Base-by-base conservation (phyloP, 306 rosid genomes). In the Malus asiatica region DNA sequence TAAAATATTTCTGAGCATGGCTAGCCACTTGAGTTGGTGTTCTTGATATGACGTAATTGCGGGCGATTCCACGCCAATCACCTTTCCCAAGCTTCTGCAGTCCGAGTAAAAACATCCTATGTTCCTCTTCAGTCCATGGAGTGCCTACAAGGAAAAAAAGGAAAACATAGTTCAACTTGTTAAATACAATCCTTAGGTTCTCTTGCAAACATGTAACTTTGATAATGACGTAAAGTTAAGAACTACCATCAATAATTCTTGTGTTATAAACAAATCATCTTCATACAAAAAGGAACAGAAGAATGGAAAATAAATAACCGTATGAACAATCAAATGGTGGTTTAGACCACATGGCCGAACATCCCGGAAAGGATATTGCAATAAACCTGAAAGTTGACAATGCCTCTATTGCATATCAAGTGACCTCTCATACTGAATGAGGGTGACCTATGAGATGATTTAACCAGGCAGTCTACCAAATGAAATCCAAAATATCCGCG, bases 101-200 rank as follows among this genome's bases (percentile, higher is more conserved):
- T 78, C 99, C 99, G 27, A 92, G 92, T 79, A 95, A 84, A 82
- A 95, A 95, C 99, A 95, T 92, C 82, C 97, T 90, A 78, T 95
- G 99, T 72, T 95, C 99, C 82, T 92, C 99, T 82, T 95, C 99
- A 52, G 99, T 95, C 99, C 99, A 95, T 4, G 99, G 99, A 83
- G 86, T 87, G 42, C 99, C 99, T 95, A 85, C 81, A 82, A 58
- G 83, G 25, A 25, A 33, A 25, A 53, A 51, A 73, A 59, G 9
- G 1, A 23, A 64, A 16, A 64, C 68, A 30, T 6, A 7, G 22
- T 20, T 8, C 15, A 73, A 16, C 44, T 19, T 29, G 8, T 65
- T 19, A 35, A 20, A 66, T 20, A 35, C 1, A 9, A 19, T 66
- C 48, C 27, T 35, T 33, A 20, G 48, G 51, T 66, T 38, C 15